Evolutionary conservation across 352 stramenopile genomes (phyloP).

Genomic region (Globisporangium cylindrosporum): DNA sequence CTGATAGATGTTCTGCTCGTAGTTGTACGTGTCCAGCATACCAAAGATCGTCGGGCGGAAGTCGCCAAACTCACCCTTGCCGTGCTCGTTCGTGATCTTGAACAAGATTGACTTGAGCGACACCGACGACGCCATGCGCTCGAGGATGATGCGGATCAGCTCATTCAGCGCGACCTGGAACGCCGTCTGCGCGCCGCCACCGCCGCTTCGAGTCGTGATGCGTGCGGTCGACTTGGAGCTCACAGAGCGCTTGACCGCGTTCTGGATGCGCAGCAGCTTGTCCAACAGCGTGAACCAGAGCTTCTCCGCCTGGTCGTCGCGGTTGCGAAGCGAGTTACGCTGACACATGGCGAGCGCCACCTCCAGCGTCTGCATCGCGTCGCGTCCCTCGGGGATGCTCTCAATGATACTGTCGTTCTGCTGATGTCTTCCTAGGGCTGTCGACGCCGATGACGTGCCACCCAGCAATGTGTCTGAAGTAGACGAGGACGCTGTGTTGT

Average conservation of each 20-base stretch:
- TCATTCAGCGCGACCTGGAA: conserved; percentile 90
- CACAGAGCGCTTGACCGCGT: conserved; percentile 86
- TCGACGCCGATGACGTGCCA: conserved; percentile 18
- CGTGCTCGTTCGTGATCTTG: conserved; percentile 95
- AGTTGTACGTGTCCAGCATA: conserved; percentile 93
- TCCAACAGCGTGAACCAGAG: conserved; percentile 95
- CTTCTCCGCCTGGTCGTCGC: conserved; percentile 89
- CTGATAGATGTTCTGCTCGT: conserved; percentile 90
- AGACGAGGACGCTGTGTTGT: conserved; percentile 50
- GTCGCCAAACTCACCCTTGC: conserved; percentile 91
- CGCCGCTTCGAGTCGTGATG: conserved; percentile 61
- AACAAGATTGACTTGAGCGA: conserved; percentile 92
- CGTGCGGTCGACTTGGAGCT: conserved; percentile 65
- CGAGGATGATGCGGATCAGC: conserved; percentile 91
- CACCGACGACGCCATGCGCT: conserved; percentile 93
- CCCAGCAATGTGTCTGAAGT: conserved; percentile 33
- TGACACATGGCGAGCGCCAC: conserved; percentile 93
- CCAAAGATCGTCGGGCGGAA: conserved; percentile 93
- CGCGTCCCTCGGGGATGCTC: conserved; percentile 65
- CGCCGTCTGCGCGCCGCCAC: conserved; percentile 71
- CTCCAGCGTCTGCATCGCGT: conserved; percentile 88
- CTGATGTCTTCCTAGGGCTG: conserved; percentile 26
- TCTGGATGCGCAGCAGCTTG: conserved; percentile 91
- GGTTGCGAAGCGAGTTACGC: conserved; percentile 87
- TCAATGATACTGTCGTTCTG: conserved; percentile 85